Conservation (phyloP, 306 rosid species). For the Prunus fruticosa region DNA sequence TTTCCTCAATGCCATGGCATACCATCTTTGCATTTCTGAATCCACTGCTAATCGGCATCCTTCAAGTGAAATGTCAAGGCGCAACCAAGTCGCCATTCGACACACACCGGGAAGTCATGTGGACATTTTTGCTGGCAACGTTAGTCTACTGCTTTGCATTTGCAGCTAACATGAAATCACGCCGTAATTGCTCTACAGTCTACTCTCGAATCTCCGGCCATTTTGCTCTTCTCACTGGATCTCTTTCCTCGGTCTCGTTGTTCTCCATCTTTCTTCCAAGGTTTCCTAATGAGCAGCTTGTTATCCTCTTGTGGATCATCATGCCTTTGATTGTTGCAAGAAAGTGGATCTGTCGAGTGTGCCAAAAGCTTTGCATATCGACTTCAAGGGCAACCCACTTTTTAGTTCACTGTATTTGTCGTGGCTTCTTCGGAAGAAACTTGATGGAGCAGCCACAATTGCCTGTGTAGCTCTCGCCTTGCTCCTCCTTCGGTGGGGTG, state of each 20-base stretch:
- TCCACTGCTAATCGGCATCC: slow-evolving; percentile 8
- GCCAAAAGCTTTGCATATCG: too few relatives aligned
- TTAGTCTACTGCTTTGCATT: slow-evolving; percentile 13
- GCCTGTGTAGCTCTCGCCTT: too few relatives aligned
- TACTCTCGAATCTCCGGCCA: not conserved
- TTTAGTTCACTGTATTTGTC: too few relatives aligned
- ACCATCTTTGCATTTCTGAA: slow-evolving; percentile 10
- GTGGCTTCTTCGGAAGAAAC: too few relatives aligned
- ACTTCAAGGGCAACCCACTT: too few relatives aligned
- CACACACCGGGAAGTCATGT: not conserved
- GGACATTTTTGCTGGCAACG: slow-evolving; percentile 7
- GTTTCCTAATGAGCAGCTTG: too few relatives aligned
- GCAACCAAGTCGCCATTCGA: not conserved
- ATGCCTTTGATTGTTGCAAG: too few relatives aligned
- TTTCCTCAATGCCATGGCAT: slow-evolving; percentile 17
- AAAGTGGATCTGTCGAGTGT: too few relatives aligned
- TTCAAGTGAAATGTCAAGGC: not conserved
- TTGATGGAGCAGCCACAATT: too few relatives aligned
- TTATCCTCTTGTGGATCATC: too few relatives aligned
- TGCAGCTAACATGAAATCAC: not conserved
- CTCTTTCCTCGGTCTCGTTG: slow-evolving; percentile 8
- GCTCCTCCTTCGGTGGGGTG: too few relatives aligned
- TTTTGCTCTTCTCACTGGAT: not conserved
- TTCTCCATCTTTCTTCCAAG: too few relatives aligned
- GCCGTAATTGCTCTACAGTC: not conserved